phyloP scores from a whole-genome alignment of 768 basidiomycete species.

The Asterophora lycoperdoides region DNA sequence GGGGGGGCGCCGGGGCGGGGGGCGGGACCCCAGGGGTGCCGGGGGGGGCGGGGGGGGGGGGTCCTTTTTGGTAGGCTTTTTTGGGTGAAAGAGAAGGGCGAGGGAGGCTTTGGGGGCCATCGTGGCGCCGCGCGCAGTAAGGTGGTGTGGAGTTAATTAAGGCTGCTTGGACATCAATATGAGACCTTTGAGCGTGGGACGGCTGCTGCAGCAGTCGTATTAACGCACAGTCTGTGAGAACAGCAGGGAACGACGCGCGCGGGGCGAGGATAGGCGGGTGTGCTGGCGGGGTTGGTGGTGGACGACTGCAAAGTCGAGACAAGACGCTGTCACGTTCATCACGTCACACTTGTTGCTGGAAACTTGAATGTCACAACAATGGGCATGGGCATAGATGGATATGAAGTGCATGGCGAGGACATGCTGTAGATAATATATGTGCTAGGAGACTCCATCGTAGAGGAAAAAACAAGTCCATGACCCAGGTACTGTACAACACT shows the following conservation, averaged over 20 bases:
- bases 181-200: slow-evolving; percentile 4
- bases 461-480: slow-evolving; percentile 4
- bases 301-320: neutral
- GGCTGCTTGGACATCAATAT: slow-evolving; percentile 14
- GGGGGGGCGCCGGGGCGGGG: no score
- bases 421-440: slow-evolving; percentile 9
- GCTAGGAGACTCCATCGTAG: neutral
- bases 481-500: slow-evolving; percentile 11
- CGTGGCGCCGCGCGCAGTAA: no score
- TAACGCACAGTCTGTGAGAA: slow-evolving; percentile 11
- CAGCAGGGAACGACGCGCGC: neutral
- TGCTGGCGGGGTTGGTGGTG: neutral
- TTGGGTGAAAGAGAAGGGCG: no score
- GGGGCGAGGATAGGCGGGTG: neutral
- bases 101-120: no score
- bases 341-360: neutral
- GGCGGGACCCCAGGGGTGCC: no score
- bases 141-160: no score
- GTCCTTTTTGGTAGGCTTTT: no score
- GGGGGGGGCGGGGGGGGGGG: no score
- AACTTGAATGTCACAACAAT: slow-evolving; percentile 8
- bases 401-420: neutral
- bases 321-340: neutral
- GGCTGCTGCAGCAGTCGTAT: slow-evolving; percentile 13
- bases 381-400: neutral